Conservation (phyloP, 129 eudicot genomes). For the Cynara cardunculus region DNA sequence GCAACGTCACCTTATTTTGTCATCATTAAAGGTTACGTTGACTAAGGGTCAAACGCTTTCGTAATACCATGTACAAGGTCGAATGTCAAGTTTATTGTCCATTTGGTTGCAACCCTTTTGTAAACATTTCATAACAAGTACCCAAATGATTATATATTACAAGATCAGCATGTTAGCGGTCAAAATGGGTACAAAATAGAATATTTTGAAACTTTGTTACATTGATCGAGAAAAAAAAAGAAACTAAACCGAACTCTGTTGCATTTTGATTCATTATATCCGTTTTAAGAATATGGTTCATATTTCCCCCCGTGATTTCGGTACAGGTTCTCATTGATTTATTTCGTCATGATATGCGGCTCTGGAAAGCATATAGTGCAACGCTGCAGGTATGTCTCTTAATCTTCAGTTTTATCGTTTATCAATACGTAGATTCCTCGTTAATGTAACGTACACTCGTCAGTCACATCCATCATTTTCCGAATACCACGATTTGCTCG, state of each 20-base stretch:
- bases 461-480: conserved; percentile 76
- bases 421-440: not conserved
- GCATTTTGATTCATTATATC: not conserved
- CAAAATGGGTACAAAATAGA: not conserved
- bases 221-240: not conserved
- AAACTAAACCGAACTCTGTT: not conserved
- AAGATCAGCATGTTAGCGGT: not conserved
- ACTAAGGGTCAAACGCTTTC: not conserved
- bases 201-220: not conserved
- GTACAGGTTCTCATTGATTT: conserved; percentile 84
- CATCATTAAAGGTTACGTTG: not conserved
- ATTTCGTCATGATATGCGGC: conserved; percentile 79
- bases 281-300: not conserved
- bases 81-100: not conserved
- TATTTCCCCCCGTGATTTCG: not conserved
- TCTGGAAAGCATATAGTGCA: conserved; percentile 82
- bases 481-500: conserved; percentile 88
- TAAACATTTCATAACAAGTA: no score
- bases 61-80: not conserved
- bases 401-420: no score
- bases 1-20: not conserved
- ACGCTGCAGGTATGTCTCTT: conserved; percentile 66
- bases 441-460: conserved; percentile 22
- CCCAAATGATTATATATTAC: no score
- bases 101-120: no score